Base-by-base conservation (phyloP, 2,329 filamentous ascomycete genomes). In the Fusarium nurragi region DNA sequence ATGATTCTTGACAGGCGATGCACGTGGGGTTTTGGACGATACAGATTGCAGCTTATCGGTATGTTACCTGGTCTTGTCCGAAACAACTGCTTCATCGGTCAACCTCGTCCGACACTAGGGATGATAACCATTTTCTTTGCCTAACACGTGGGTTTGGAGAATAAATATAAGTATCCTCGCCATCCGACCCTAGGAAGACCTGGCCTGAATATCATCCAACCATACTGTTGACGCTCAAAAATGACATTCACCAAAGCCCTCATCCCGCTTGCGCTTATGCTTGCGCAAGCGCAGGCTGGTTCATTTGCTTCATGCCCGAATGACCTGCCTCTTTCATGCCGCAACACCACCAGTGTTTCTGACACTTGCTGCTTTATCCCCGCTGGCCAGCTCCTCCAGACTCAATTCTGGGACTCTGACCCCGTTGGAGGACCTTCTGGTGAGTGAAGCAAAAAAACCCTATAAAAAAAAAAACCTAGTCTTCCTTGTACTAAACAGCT, bases 331-430 rank as follows among this genome's bases (percentile, higher is more conserved):
- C 49, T 72, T 12, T 70, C 67, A 69, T 92, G 90, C 72, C 84
- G 88, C 55, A 88, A 88, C 71, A 85, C 83, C 7, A 86, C 86
- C 4, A 76, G 77, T 9, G 83, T 86, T n/a, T 74, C 81, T 47
- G 82, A 93, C 71, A 84, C 88, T 8, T 93, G 91, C 79, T 93
- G 91, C 77, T 90, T 92, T 79, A 82, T 86, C 21, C 90, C 90
- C 0, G 87, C 89, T 5, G 91, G 91, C 9, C 85, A 91, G 62
- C 78, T 93, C 40, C 81, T 93, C 6, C 86, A 87, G 75, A 93
- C 91, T 3, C 90, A 93, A 70, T 93, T 93, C 77, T 93, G 90
- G 90, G 90, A 93, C 71, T 84, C 86, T 1, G 74, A 84, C 56
- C 89, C 90, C 2, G 79, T 83, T 2, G 84, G 86, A 4, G 90